Conservation (phyloP, 2,329 filamentous ascomycete species). For the Epichloe bromicola region DNA sequence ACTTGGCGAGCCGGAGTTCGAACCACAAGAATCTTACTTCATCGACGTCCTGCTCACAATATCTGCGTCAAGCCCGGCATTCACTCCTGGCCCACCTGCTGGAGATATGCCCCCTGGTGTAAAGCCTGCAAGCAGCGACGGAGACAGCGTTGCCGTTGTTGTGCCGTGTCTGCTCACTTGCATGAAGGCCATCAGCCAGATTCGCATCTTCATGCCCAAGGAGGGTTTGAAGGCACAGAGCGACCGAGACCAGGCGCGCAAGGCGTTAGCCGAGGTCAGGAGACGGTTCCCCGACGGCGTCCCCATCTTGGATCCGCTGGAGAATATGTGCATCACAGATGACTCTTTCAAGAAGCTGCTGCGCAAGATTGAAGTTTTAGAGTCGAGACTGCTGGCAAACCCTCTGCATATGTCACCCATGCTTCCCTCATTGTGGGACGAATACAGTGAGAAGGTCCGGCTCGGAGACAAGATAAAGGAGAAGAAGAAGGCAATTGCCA, state of each 20-base stretch:
- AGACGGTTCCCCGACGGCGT: conserved; percentile 87
- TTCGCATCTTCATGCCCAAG: conserved; percentile 71
- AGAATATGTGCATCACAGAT: conserved; percentile 91
- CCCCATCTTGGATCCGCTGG: conserved; percentile 78
- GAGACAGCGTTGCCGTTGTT: conserved; percentile 18
- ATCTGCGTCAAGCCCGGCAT: conserved; percentile 35
- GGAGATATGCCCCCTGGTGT: conserved; percentile 50
- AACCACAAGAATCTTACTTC: conserved; percentile 65
- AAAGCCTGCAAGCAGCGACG: conserved; percentile 17
- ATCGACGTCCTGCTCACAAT: conserved; percentile 67
- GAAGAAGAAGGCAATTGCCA: conserved; percentile 74
- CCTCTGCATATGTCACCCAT: conserved; percentile 84
- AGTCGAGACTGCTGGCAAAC: conserved; percentile 78
- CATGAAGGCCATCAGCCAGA: conserved; percentile 70
- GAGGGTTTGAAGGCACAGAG: conserved; percentile 52
- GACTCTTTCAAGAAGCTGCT: conserved; percentile 88
- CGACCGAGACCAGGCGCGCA: conserved; percentile 55
- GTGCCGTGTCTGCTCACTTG: conserved; percentile 80
- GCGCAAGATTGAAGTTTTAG: conserved; percentile 91
- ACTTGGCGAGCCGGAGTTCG: conserved; percentile 52
- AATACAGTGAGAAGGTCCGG: conserved; percentile 71
- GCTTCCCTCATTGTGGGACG: conserved; percentile 71
- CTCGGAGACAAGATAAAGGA: conserved; percentile 70
- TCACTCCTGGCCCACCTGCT: conserved; percentile 22
- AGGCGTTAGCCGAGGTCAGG: conserved; percentile 64